Conservation (phyloP, 805 yeast genomes). For the Yarrowia alimentaria region DNA sequence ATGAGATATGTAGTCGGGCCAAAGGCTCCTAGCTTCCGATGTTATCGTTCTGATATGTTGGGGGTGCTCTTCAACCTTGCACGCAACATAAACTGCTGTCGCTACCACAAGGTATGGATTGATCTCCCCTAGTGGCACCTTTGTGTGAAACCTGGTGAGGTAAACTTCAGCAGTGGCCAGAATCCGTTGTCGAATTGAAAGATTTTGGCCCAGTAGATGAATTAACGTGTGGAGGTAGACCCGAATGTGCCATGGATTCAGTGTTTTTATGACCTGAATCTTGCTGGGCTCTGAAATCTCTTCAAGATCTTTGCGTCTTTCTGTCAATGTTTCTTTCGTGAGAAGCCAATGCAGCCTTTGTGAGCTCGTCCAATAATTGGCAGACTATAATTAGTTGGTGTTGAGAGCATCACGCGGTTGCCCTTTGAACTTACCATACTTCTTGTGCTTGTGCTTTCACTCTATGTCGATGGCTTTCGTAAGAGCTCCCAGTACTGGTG, state of each 20-base stretch:
- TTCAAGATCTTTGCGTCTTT: slow-evolving; percentile 41
- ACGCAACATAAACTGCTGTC: slow-evolving; percentile 81
- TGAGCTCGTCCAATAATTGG: slow-evolving; percentile 83
- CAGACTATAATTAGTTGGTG: slow-evolving; percentile 49
- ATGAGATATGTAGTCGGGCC: slow-evolving; percentile 95
- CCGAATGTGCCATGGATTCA: slow-evolving; percentile 44
- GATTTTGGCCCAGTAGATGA: slow-evolving; percentile 72
- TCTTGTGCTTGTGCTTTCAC: too few species aligned
- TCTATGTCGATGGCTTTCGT: too few species aligned
- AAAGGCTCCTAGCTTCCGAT: slow-evolving; percentile 78
- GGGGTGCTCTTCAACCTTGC: slow-evolving; percentile 94
- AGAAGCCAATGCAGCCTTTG: slow-evolving; percentile 82
- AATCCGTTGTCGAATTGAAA: slow-evolving; percentile 77
- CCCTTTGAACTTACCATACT: slow-evolving; percentile 19
- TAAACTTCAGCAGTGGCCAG: slow-evolving; percentile 88
- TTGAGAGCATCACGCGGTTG: background rate
- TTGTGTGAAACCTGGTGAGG: slow-evolving; percentile 69
- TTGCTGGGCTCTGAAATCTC: slow-evolving; percentile 34
- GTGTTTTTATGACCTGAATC: slow-evolving; percentile 38
- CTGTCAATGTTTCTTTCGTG: slow-evolving; percentile 56
- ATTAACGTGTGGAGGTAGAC: slow-evolving; percentile 72
- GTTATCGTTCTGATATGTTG: slow-evolving; percentile 84
- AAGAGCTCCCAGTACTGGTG: too few species aligned
- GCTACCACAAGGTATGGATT: slow-evolving; percentile 79
- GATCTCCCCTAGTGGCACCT: slow-evolving; percentile 72